These are phyloP conservation scores for Xerocomellus intermedius DNA, from an alignment of 768 basidiomycete species.

Conservation along the genomic window DNA sequence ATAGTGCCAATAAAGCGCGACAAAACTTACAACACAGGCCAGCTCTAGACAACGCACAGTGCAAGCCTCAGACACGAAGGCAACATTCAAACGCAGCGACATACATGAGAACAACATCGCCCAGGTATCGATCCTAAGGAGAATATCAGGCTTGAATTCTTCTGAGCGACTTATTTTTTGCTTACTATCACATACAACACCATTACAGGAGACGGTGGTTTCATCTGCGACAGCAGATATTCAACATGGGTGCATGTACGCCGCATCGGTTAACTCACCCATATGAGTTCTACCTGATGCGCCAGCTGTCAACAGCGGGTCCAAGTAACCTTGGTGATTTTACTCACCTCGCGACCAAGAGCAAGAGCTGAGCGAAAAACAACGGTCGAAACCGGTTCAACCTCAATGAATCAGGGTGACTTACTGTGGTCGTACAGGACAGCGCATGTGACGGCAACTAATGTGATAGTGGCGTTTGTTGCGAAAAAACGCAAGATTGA, in stretches of 20 bases:
- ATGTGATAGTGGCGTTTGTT: slow-evolving; percentile 3
- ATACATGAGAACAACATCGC: slow-evolving; percentile 31
- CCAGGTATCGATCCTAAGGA: slow-evolving; percentile 30
- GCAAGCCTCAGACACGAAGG: slow-evolving; percentile 3
- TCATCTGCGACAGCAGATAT: slow-evolving; percentile 18
- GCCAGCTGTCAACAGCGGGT: neutral
- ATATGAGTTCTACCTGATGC: slow-evolving; percentile 30
- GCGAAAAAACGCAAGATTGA: neutral
- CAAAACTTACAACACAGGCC: slow-evolving; percentile 21
- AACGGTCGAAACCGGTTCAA: neutral
- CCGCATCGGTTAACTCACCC: slow-evolving; percentile 21
- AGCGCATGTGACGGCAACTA: slow-evolving; percentile 29
- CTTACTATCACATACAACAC: slow-evolving; percentile 27
- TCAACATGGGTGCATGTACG: neutral
- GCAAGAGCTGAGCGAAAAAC: slow-evolving; percentile 17
- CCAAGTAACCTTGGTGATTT: neutral
- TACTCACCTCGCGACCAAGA: slow-evolving; percentile 29
- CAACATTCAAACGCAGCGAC: neutral
- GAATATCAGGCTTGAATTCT: neutral
- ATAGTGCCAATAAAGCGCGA: neutral
- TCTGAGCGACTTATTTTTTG: neutral
- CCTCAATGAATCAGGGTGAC: neutral
- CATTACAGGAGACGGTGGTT: slow-evolving; percentile 25
- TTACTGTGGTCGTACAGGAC: slow-evolving; percentile 32
- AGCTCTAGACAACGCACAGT: slow-evolving; percentile 6